Evolutionary conservation across 495 filamentous ascomycete genomes (phyloP).

Genomic region (Aspergillus steynii): DNA sequence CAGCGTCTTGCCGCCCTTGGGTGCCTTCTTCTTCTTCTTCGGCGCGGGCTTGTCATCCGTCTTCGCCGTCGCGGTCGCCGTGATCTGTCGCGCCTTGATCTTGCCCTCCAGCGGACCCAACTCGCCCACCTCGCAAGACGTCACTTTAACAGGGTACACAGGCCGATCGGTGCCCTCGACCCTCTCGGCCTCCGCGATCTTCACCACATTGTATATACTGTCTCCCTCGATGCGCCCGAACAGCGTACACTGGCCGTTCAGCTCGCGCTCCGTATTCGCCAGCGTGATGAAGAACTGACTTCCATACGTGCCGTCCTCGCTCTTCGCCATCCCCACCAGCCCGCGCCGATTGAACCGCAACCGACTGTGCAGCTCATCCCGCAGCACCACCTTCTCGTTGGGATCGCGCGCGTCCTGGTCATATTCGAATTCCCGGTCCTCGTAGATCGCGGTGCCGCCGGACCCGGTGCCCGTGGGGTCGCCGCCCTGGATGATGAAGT

Average conservation of each 20-base stretch:
- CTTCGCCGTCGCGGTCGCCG: constrained; percentile 28
- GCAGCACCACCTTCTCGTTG: constrained; percentile 65
- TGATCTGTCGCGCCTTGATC: constrained; percentile 68
- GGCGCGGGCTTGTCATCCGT: constrained; percentile 38
- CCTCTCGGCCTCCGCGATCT: constrained; percentile 85
- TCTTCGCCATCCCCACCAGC: constrained; percentile 85
- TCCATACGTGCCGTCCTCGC: constrained; percentile 71
- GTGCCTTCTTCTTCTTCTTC: constrained; percentile 76
- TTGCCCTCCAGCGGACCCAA: constrained; percentile 88
- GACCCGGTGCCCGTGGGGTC: constrained; percentile 91
- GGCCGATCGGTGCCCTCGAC: constrained; percentile 80
- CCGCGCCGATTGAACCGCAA: constrained; percentile 92
- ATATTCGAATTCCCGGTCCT: constrained; percentile 75
- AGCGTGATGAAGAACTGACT: constrained; percentile 98
- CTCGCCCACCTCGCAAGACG: constrained; percentile 67
- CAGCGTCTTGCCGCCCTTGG: constrained; percentile 73
- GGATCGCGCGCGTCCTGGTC: constrained; percentile 60
- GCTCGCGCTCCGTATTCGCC: constrained; percentile 72
- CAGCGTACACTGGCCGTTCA: constrained; percentile 88
- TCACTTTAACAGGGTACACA: constrained; percentile 82
- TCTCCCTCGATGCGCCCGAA: constrained; percentile 93
- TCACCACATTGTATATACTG: constrained; percentile 91
- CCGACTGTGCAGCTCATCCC: constrained; percentile 88
- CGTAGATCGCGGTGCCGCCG: constrained; percentile 89
- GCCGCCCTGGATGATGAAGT: constrained; percentile 92